Conservation (phyloP, 2,329 filamentous ascomycete species). For the Monosporascus sp. region DNA sequence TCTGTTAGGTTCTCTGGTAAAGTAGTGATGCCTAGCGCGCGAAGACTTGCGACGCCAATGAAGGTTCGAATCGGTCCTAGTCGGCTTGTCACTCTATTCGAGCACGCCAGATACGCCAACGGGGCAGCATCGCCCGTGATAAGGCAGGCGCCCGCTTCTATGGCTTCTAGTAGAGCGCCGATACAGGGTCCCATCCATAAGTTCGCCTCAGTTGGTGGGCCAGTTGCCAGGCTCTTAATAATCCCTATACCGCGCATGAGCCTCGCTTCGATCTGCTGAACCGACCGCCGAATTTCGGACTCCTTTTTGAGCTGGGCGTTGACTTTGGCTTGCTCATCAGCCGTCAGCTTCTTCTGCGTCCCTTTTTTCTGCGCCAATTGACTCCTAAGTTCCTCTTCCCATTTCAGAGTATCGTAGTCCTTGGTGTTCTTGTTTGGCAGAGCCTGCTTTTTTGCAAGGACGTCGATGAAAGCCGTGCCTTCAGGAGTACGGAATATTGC, state of each 20-base stretch:
- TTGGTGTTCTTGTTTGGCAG: conserved; percentile 84
- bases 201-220: conserved; percentile 82
- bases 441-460: conserved; percentile 75
- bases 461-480: conserved; percentile 83
- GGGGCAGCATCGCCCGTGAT: conserved; percentile 78
- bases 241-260: conserved; percentile 82
- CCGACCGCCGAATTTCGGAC: conserved; percentile 67
- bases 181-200: conserved; percentile 85
- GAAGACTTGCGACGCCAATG: conserved; percentile 80
- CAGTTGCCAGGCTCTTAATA: conserved; percentile 73
- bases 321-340: conserved; percentile 85
- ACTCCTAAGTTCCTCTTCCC: conserved; percentile 86
- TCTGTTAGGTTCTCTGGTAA: conserved; percentile 67
- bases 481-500: conserved; percentile 90
- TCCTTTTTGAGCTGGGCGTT: conserved; percentile 90
- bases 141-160: conserved; percentile 75
- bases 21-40: conserved; percentile 69
- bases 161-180: conserved; percentile 64
- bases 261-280: conserved; percentile 64
- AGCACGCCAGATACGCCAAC: conserved; percentile 72
- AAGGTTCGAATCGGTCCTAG: conserved; percentile 75
- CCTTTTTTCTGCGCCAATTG: conserved; percentile 94
- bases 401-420: conserved; percentile 93
- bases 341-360: conserved; percentile 80
- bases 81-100: conserved; percentile 67